These are phyloP conservation scores for Apiospora hydei DNA, from an alignment of 2,329 filamentous ascomycete species.

Conservation along the genomic window DNA sequence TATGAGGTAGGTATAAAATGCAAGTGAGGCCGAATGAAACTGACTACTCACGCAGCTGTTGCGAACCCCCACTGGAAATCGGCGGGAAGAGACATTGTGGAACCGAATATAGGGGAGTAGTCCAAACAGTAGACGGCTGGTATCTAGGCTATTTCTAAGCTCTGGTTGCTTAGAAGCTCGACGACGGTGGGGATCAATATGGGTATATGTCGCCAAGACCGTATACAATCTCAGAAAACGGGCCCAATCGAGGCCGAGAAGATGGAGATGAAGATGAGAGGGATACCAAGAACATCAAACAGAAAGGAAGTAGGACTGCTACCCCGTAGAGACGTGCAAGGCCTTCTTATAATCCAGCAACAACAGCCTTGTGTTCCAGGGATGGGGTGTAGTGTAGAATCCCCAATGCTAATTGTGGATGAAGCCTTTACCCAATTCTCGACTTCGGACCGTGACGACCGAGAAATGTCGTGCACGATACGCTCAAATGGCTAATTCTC, in stretches of 20 bases:
- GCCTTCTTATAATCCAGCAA: conserved; percentile 38
- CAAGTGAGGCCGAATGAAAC: conserved; percentile 3
- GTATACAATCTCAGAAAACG: conserved; percentile 27
- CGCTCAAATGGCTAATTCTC: conserved; percentile 28
- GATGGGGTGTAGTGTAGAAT: conserved; percentile 12
- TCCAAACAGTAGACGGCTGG: conserved; percentile 15
- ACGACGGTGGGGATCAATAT: background rate
- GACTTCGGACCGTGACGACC: conserved; percentile 61
- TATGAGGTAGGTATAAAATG: background rate
- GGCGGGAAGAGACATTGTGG: conserved; percentile 65
- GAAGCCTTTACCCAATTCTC: conserved; percentile 46
- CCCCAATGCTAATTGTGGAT: conserved; percentile 25
- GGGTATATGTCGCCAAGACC: conserved; percentile 37
- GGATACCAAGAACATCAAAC: conserved; percentile 15
- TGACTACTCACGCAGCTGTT: conserved; percentile 70
- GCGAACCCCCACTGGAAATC: conserved; percentile 84
- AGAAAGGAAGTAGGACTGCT: conserved; percentile 28
- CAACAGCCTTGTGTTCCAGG: conserved; percentile 24
- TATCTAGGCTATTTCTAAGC: background rate
- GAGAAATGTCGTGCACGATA: conserved; percentile 39
- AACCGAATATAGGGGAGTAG: background rate
- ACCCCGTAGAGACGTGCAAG: conserved; percentile 27
- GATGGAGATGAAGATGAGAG: background rate
- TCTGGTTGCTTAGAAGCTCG: background rate
- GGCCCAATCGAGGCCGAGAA: conserved; percentile 16